phyloP scores from a whole-genome alignment of 371 early-diverging fungal species.

The Actinomucor elegans region DNA sequence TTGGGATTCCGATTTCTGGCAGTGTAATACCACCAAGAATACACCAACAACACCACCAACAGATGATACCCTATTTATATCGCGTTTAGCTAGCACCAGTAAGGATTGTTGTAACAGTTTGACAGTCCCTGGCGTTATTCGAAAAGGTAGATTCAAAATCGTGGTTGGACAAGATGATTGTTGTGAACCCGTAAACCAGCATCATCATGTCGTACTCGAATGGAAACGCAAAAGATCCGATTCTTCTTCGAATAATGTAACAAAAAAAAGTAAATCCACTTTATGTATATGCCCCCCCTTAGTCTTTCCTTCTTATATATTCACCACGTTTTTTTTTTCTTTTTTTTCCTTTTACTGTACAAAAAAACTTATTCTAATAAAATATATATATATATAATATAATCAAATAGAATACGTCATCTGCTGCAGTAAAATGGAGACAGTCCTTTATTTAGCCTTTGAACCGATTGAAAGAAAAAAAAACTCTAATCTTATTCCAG shows the following conservation, averaged over 20 bases:
- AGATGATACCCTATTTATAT: conserved; percentile 24
- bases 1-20: conserved; percentile 49
- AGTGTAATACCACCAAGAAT: conserved; percentile 4
- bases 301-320: background rate
- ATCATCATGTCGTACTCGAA: conserved; percentile 34
- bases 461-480: too few species aligned
- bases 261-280: conserved; percentile 5
- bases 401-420: too few species aligned
- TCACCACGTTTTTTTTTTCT: background rate
- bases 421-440: too few species aligned
- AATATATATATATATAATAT: too few species aligned
- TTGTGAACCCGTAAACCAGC: conserved; percentile 28
- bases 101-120: conserved; percentile 1
- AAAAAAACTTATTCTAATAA: too few species aligned
- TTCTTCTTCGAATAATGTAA: conserved; percentile 13
- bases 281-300: background rate
- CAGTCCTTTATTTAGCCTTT: too few species aligned
- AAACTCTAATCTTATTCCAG: too few species aligned
- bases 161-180: conserved; percentile 32
- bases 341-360: background rate
- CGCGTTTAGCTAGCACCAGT: conserved; percentile 6
- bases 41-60: background rate
- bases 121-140: conserved; percentile 25
- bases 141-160: conserved; percentile 46
- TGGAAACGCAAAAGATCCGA: conserved; percentile 47